Evolutionary conservation across 768 basidiomycete genomes (phyloP).

Genomic region (Nevesoporus exiguus): DNA sequence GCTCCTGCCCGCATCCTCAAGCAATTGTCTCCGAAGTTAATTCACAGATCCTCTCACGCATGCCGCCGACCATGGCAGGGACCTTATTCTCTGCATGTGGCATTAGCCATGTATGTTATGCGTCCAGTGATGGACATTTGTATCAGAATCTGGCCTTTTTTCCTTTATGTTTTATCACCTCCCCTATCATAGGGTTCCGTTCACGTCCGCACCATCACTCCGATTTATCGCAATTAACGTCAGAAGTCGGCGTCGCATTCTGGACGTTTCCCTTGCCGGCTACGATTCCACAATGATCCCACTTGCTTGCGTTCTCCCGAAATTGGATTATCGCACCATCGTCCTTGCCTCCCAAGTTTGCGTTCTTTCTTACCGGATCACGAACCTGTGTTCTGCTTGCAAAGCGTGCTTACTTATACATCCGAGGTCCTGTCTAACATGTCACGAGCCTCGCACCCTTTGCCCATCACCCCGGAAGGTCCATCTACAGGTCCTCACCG

Average conservation of each 20-base stretch:
- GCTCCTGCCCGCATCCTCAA: constrained; percentile 8
- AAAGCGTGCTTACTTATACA: constrained; percentile 21
- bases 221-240: constrained; percentile 20
- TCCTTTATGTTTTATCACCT: constrained; percentile 2
- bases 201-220: constrained; percentile 3
- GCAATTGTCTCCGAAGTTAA: constrained; percentile 7
- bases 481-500: background rate
- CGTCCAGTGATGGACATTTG: constrained; percentile 11
- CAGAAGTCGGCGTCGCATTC: constrained; percentile 11
- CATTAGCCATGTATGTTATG: constrained; percentile 11
- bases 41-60: constrained; percentile 28
- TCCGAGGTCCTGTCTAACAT: background rate
- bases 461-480: background rate
- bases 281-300: background rate
- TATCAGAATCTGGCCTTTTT: constrained; percentile 17
- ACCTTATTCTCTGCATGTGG: background rate
- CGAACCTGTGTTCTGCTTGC: background rate
- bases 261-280: background rate
- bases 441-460: background rate
- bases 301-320: background rate
- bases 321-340: constrained; percentile 9
- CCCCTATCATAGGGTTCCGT: constrained; percentile 3
- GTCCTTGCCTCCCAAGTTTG: background rate
- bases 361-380: constrained; percentile 1
- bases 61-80: constrained; percentile 2